These are phyloP conservation scores for Eucalyptus victrix DNA, from an alignment of 345 rosid species.

Conservation along the genomic window DNA sequence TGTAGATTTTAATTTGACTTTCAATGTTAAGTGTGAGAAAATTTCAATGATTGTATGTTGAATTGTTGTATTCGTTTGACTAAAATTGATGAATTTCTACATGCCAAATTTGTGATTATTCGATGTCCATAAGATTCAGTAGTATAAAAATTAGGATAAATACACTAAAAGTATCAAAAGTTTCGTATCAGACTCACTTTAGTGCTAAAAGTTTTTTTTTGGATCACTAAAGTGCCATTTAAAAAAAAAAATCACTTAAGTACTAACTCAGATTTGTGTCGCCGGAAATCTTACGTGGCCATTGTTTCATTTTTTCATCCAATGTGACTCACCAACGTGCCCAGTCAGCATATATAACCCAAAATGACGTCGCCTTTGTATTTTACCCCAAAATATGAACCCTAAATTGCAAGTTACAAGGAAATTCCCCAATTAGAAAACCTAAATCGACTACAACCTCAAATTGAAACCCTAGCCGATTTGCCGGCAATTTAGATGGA, in stretches of 20 bases:
- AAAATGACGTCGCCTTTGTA: too few relatives aligned
- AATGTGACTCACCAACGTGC: not conserved
- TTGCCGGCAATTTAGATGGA: not conserved
- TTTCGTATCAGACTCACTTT: fast-evolving
- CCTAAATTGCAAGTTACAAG: too few relatives aligned
- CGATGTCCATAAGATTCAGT: not conserved
- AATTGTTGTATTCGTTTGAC: not conserved
- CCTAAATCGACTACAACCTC: not conserved
- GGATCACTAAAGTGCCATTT: not conserved
- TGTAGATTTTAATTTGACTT: not conserved
- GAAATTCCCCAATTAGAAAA: too few relatives aligned
- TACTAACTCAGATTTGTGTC: not conserved
- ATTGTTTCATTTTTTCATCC: too few relatives aligned
- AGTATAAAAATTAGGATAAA: too few relatives aligned
- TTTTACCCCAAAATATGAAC: too few relatives aligned
- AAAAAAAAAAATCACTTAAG: too few relatives aligned
- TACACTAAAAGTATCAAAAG: not conserved
- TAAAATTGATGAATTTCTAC: not conserved
- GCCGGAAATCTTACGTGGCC: not conserved
- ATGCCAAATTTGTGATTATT: not conserved
- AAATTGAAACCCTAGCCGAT: not conserved
- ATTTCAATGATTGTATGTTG: not conserved
- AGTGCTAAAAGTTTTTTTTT: too few relatives aligned
- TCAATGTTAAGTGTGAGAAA: not conserved
- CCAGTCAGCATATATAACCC: too few relatives aligned